Evolutionary conservation across 805 yeast genomes (phyloP), one percentile per base, ranked within the genome.

Genomic region (Barnettozyma californica): DNA sequence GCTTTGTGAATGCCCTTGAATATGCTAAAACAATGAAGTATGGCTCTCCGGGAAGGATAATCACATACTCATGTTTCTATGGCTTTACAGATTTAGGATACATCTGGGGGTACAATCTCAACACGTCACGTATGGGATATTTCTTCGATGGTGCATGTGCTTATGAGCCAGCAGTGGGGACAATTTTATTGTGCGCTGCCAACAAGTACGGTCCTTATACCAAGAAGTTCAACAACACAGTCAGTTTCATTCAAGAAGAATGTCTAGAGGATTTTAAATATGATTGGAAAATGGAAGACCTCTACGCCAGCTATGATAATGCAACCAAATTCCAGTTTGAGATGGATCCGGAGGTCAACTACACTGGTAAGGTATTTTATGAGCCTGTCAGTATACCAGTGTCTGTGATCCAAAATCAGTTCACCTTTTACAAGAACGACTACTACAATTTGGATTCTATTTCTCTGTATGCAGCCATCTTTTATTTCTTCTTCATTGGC

Each of bases 401-500:
- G 20, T 46, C 34, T 6, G 25, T 31, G 1, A 18, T n/a, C 20
- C 14, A 35, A 2, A n/a, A 8, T 3, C 36, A 40, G 11, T 46
- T 46, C 27, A 21, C 21, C 3, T 53, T 49, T 31, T 44, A 47
- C 9, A 25, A 49, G 31, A 29, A 23, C 9, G 2, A 38, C 3
- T 50, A 53, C 41, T 57, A 47, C 43, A 54, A 60, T 43, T 52
- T 53, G 48, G 62, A 58, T 39, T 29, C 29, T 35, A 51, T 54
- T n/a, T 45, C 46, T 7, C 7, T 46, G 6, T 54, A 55, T 65
- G 64, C 58, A 5, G 67, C 63, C 41, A 66, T 64, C 5, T 55
- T 74, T 29, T 52, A 68, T 45, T 59, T 62, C 9, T 75, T 65
- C 55, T 76, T 76, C 68, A 63, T 64, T n/a, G 16, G 67, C 2